These are phyloP conservation scores for Glebionis coronaria DNA, from an alignment of 129 eudicot genomes.

Conservation along the genomic window DNA sequence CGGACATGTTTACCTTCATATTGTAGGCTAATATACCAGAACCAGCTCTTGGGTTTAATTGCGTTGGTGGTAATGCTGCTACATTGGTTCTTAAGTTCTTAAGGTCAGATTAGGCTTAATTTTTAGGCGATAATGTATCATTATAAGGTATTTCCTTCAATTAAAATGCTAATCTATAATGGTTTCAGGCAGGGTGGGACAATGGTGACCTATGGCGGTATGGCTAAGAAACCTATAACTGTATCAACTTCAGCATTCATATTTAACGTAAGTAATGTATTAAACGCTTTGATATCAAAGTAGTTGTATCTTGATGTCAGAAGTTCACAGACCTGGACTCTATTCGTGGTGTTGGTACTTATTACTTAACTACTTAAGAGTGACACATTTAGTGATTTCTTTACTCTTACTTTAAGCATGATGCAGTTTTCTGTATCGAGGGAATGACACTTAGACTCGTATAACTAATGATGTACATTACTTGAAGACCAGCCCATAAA, in stretches of 20 bases:
- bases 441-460: too few relatives aligned
- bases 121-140: neutral
- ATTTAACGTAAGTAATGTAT: conserved; percentile 75
- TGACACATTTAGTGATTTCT: too few relatives aligned
- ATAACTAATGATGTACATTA: too few relatives aligned
- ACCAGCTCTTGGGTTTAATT: conserved; percentile 86
- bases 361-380: too few relatives aligned
- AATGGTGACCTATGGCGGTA: conserved; percentile 98
- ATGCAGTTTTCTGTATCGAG: too few relatives aligned
- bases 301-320: too few relatives aligned
- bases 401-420: too few relatives aligned
- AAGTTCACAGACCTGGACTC: too few relatives aligned
- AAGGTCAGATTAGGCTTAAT: conserved; percentile 42
- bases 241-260: conserved; percentile 88
- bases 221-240: conserved; percentile 92
- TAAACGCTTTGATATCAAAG: neutral
- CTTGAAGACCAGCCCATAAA: neutral
- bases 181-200: conserved; percentile 81
- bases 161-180: conserved; percentile 5
- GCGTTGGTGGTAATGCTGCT: conserved; percentile 98
- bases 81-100: conserved; percentile 82
- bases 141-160: conserved; percentile 13
- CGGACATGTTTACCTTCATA: neutral
- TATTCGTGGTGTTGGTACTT: too few relatives aligned
- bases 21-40: conserved; percentile 64